These are phyloP conservation scores for Geoglossum glabrum DNA, from an alignment of 495 filamentous ascomycete genomes.

Conservation along the genomic window DNA sequence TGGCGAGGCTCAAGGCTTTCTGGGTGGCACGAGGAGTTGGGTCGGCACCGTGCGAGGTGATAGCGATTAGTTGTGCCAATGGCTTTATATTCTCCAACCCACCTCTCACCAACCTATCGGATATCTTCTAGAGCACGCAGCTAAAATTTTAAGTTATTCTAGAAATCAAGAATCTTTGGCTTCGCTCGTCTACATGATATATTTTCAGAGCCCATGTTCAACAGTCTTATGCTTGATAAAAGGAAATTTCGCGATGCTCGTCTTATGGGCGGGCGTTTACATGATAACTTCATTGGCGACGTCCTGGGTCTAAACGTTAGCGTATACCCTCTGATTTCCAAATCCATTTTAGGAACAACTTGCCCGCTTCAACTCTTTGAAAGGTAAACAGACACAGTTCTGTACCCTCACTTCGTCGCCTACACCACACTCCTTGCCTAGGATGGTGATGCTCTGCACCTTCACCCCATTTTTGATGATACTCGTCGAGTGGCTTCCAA, in stretches of 20 bases:
- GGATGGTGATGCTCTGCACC: constrained; percentile 95
- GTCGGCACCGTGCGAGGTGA: neutral
- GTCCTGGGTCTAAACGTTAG: constrained; percentile 35
- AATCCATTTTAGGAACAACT: constrained; percentile 19
- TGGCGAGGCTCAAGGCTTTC: neutral
- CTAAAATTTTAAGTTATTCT: neutral
- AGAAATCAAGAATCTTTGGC: neutral
- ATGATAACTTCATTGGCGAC: constrained; percentile 94
- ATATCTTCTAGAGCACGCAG: neutral
- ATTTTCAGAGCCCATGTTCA: neutral
- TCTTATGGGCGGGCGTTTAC: constrained; percentile 28
- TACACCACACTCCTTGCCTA: constrained; percentile 91
- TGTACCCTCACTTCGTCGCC: constrained; percentile 92
- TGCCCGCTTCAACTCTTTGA: constrained; percentile 96
- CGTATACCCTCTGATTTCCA: constrained; percentile 6
- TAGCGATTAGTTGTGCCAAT: neutral
- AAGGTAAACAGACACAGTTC: constrained; percentile 95
- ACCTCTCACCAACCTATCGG: too few species aligned
- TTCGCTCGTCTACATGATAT: neutral
- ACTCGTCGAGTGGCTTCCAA: constrained; percentile 77
- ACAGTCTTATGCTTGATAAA: neutral
- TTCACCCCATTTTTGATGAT: constrained; percentile 95
- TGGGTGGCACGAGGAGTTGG: neutral
- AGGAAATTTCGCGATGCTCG: neutral
- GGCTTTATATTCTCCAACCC: neutral